Percentiles rank a stretch among this genome's conserved stretches.
These are phyloP conservation scores for Adansonia madagascariensis DNA, from an alignment of 441 rosid genomes.

Conservation along the genomic window DNA sequence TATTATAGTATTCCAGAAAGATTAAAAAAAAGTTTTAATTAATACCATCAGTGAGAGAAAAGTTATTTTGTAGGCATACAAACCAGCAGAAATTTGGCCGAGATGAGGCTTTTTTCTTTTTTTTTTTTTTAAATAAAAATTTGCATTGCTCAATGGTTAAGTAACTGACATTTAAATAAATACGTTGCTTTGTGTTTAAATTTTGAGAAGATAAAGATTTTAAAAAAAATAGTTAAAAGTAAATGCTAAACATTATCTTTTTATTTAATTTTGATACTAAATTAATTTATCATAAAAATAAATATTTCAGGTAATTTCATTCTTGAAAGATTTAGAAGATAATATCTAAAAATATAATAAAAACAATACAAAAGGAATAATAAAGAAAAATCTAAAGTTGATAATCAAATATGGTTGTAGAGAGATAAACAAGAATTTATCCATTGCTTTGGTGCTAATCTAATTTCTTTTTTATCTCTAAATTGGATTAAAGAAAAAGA, in stretches of 20 bases:
- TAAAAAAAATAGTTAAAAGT: too few relatives aligned
- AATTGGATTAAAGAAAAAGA: slow-evolving; percentile 6
- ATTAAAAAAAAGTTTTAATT: slow-evolving; percentile 5
- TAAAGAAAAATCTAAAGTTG: neutral
- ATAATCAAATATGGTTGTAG: neutral
- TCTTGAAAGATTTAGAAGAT: neutral
- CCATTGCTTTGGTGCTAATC: slow-evolving; percentile 32
- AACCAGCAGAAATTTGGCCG: slow-evolving; percentile 25
- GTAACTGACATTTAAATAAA: neutral
- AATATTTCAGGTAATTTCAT: neutral
- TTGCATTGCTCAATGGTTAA: neutral
- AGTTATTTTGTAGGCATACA: neutral
- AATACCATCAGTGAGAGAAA: neutral
- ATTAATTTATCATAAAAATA: neutral
- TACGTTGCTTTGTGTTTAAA: neutral
- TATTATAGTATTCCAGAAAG: neutral
- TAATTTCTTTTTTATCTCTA: neutral
- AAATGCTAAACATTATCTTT: neutral
- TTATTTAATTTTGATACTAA: neutral
- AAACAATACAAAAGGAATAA: neutral
- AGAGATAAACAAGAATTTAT: slow-evolving; percentile 5
- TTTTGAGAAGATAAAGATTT: neutral
- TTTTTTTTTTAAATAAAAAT: neutral
- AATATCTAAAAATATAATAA: neutral
- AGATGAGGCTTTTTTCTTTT: slow-evolving; percentile 22